Evolutionary conservation across 495 filamentous ascomycete species (phyloP).

Genomic region (Neurospora intermedia): DNA sequence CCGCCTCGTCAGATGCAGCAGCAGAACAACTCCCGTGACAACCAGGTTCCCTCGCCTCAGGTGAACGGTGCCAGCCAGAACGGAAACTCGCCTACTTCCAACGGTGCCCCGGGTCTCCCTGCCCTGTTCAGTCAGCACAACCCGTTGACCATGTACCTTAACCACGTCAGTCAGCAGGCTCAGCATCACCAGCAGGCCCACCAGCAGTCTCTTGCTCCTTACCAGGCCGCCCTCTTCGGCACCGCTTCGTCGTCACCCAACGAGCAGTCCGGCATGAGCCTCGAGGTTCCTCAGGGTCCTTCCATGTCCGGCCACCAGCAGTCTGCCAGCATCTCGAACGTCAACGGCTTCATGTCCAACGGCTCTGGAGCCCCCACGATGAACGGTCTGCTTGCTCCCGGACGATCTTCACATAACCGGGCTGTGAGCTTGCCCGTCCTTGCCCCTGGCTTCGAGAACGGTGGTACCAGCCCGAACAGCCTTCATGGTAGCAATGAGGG

Average conservation of each 20-base stretch:
- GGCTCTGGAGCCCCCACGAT: conserved; percentile 55
- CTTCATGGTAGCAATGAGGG: conserved; percentile 27
- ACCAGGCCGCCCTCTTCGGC: conserved; percentile 51
- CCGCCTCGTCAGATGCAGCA: conserved; percentile 76
- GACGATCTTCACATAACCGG: conserved; percentile 66
- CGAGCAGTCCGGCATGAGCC: conserved; percentile 26
- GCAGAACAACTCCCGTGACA: conserved; percentile 31
- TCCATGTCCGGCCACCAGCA: conserved; percentile 46
- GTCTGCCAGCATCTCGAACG: conserved; percentile 48
- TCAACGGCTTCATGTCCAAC: conserved; percentile 35
- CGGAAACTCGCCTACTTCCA: conserved; percentile 41
- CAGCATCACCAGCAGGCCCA: conserved; percentile 65
- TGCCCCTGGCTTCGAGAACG: conserved; percentile 41
- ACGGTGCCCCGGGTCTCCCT: conserved; percentile 30
- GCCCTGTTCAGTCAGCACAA: conserved; percentile 78
- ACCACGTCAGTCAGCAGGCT: conserved; percentile 71
- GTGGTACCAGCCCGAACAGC: conserved; percentile 35
- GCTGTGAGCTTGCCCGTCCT: conserved; percentile 72
- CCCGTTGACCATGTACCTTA: conserved; percentile 88
- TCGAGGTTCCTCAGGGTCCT: conserved; percentile 47
- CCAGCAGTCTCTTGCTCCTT: conserved; percentile 47
- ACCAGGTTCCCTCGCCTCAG: conserved; percentile 62
- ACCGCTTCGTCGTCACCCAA: conserved; percentile 46
- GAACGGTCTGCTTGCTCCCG: conserved; percentile 65
- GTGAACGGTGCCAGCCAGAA: conserved; percentile 42